Base-by-base conservation (phyloP, 2,329 filamentous ascomycete species). In the Monosporascus cannonballus region DNA sequence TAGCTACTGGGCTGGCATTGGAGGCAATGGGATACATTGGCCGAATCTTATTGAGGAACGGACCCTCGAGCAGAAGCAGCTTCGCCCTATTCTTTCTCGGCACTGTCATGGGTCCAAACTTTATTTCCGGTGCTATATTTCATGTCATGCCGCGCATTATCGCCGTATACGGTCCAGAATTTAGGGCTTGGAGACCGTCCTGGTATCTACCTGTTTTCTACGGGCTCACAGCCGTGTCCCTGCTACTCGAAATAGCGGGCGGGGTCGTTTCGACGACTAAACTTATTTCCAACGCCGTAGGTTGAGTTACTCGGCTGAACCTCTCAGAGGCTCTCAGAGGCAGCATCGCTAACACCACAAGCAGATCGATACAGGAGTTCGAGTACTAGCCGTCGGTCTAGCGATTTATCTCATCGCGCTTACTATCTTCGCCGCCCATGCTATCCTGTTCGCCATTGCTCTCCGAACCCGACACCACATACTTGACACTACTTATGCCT, bases 11-110 rank as follows among this genome's bases (percentile, higher is more conserved):
- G 2, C 63, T 78, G 15, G 54, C 71, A 6, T 55, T 78, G 7
- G 74, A 78, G 54, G 63, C 74, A 7, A 38, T 77, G 44, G 76
- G 76, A 15, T 79, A 79, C 54, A 63, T 72, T 15, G 76, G 75
- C 4, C 71, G 74, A 38, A 51, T 79, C 6, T 60, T 79, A 30
- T 68, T 79, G 14, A 67, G 68, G 42, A 62, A 59, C 7, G 58
- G 67, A 27, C 60, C 61, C 8, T 63, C 65, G 39, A 70, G 63
- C 53, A 64, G 67, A 47, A 61, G 63, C 3, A 70, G 65, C 53
- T 77, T 78, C 55, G 63, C 70, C 11, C 56, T 80, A 4, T 77
- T 69, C 52, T 61, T 79, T 34, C 56, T 77, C 14, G 77, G 77
- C 18, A 77, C 75, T 2, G 64, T 74, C 20, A 61, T 77, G 37